Evolutionary conservation across 1,284 basidiomycete genomes (phyloP).

Genomic region (Garcileccinum viscosum): DNA sequence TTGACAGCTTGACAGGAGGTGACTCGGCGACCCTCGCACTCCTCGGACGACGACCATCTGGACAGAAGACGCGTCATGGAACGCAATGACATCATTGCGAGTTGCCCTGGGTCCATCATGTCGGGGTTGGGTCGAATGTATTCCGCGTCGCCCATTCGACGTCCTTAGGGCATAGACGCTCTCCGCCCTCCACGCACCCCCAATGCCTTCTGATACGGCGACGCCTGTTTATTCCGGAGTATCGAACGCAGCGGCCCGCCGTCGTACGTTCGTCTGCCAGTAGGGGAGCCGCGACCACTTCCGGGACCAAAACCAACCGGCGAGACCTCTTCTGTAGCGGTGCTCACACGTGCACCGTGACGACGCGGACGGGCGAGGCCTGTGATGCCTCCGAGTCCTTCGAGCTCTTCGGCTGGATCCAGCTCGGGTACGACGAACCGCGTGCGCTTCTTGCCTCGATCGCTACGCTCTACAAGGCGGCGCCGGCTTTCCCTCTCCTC

Average conservation of each 20-base stretch:
- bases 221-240: conserved; percentile 18
- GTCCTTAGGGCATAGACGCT: conserved; percentile 10
- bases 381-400: not conserved
- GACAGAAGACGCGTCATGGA: not conserved
- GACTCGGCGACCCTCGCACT: not conserved
- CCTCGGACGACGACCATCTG: conserved; percentile 7
- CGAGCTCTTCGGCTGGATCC: conserved; percentile 2
- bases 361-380: not conserved
- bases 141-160: not conserved
- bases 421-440: conserved; percentile 19
- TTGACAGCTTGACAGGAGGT: not conserved
- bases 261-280: not conserved
- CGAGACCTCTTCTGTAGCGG: not conserved
- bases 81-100: not conserved
- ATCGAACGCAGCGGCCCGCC: conserved; percentile 22
- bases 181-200: not conserved
- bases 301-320: not conserved
- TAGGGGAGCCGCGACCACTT: not conserved
- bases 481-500: not conserved
- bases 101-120: not conserved
- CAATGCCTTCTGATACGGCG: conserved; percentile 14
- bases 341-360: not conserved
- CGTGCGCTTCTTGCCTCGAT: conserved; percentile 11
- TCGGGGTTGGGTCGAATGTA: not conserved
- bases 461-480: not conserved